Percentiles rank a stretch among this genome's conserved stretches.
phyloP scores from a whole-genome alignment of 2,329 filamentous ascomycete genomes.

The Torrubiella hemipterigena region DNA sequence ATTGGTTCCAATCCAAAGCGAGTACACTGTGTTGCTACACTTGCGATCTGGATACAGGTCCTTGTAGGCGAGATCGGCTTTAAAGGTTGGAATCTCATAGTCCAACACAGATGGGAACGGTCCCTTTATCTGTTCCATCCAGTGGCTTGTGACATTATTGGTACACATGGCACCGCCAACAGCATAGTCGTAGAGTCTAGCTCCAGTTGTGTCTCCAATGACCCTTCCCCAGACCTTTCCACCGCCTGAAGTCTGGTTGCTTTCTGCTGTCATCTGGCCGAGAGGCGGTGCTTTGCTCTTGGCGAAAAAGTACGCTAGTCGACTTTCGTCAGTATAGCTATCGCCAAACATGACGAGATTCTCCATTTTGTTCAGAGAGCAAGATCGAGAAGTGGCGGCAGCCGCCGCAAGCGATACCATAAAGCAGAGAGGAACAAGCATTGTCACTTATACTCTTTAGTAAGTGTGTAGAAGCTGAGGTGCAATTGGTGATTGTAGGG shows the following conservation, averaged over 20 bases:
- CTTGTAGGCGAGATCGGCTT: constrained; percentile 31
- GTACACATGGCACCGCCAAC: constrained; percentile 62
- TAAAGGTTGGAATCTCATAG: constrained; percentile 47
- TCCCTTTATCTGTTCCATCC: constrained; percentile 33
- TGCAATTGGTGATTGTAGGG: too few relatives aligned
- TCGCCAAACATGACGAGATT: constrained; percentile 62
- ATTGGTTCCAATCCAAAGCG: constrained; percentile 74
- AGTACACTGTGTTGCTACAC: constrained; percentile 54
- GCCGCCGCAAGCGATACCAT: too few relatives aligned
- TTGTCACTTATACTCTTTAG: too few relatives aligned
- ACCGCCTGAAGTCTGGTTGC: constrained; percentile 46
- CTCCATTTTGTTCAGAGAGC: too few relatives aligned
- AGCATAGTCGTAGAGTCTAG: constrained; percentile 55
- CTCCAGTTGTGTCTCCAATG: constrained; percentile 45
- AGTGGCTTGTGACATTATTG: constrained; percentile 51
- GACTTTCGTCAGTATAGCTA: constrained; percentile 64
- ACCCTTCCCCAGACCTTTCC: constrained; percentile 60
- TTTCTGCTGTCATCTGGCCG: constrained; percentile 34
- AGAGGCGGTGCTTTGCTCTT: constrained; percentile 49
- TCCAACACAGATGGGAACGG: constrained; percentile 51
- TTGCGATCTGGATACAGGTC: constrained; percentile 31
- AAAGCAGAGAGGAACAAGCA: too few relatives aligned
- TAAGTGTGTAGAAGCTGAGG: too few relatives aligned
- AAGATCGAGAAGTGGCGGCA: too few relatives aligned
- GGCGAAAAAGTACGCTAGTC: constrained; percentile 51